Evolutionary conservation across 345 rosid genomes (phyloP).

Genomic region (Salix arbutifolia): DNA sequence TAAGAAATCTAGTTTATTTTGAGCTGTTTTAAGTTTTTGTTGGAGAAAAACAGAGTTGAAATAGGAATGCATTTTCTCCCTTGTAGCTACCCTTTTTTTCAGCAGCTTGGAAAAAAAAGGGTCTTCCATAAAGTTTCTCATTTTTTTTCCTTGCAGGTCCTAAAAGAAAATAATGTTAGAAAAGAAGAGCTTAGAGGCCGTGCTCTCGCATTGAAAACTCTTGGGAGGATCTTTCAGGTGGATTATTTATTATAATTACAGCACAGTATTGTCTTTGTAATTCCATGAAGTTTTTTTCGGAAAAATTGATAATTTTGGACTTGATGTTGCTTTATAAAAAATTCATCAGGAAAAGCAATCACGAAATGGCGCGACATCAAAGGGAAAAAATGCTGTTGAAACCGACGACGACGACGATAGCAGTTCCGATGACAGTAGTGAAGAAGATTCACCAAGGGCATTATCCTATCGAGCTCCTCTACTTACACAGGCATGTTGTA

Average conservation of each 20-base stretch:
- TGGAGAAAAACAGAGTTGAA: neutral
- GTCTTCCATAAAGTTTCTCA: neutral
- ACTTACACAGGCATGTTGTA: slow-evolving; percentile 63
- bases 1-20: neutral
- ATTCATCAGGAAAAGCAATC: slow-evolving; percentile 50
- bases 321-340: neutral
- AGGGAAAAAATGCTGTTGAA: slow-evolving; percentile 38
- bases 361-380: slow-evolving; percentile 46
- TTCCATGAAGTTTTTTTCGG: neutral
- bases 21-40: neutral
- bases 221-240: slow-evolving; percentile 90
- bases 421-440: slow-evolving; percentile 66
- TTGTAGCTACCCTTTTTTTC: neutral
- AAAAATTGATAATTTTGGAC: neutral
- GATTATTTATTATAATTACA: neutral
- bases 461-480: slow-evolving; percentile 79
- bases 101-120: too few relatives aligned
- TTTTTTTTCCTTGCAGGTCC: slow-evolving; percentile 41
- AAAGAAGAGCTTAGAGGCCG: slow-evolving; percentile 76
- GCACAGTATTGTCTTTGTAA: neutral
- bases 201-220: slow-evolving; percentile 61
- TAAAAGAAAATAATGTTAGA: slow-evolving; percentile 54
- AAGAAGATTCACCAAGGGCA: slow-evolving; percentile 60
- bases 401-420: slow-evolving; percentile 58
- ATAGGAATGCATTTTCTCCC: neutral